Evolutionary conservation across 1,284 basidiomycete genomes (phyloP).

Genomic region (Butyriboletus regius): DNA sequence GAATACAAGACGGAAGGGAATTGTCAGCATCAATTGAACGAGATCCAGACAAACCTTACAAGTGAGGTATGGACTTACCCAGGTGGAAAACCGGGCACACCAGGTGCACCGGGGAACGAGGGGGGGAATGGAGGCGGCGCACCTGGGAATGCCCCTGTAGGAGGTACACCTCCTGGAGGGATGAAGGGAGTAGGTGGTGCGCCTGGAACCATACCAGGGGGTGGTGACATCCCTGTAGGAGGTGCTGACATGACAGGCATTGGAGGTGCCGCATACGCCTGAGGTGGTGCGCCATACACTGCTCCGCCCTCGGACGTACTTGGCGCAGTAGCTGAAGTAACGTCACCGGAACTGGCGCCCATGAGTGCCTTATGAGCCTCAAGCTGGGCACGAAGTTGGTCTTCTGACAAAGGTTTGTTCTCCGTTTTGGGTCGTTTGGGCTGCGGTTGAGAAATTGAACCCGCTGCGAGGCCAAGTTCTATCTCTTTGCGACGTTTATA

Average conservation of each 20-base stretch:
- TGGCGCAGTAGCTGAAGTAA: constrained; percentile 32
- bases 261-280: constrained; percentile 57
- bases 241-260: constrained; percentile 38
- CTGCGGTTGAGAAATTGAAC: constrained; percentile 69
- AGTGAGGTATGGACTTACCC: constrained; percentile 37
- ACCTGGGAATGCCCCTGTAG: constrained; percentile 30
- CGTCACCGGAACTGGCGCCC: constrained; percentile 49
- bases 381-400: constrained; percentile 78
- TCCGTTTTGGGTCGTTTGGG: constrained; percentile 79
- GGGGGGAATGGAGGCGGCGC: constrained; percentile 34
- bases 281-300: constrained; percentile 63
- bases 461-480: constrained; percentile 77
- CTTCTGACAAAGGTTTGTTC: constrained; percentile 73
- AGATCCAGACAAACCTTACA: constrained; percentile 24
- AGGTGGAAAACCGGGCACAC: constrained; percentile 41
- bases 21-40: constrained; percentile 16
- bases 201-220: constrained; percentile 37
- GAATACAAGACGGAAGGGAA: constrained; percentile 4
- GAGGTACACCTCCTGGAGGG: constrained; percentile 30
- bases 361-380: constrained; percentile 88
- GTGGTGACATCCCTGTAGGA: constrained; percentile 39
- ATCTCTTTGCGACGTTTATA: constrained; percentile 92
- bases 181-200: constrained; percentile 33
- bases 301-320: constrained; percentile 39
- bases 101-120: constrained; percentile 37